Conservation (phyloP, 73 alveolate genomes). For the Paramecium pentaurelia region DNA sequence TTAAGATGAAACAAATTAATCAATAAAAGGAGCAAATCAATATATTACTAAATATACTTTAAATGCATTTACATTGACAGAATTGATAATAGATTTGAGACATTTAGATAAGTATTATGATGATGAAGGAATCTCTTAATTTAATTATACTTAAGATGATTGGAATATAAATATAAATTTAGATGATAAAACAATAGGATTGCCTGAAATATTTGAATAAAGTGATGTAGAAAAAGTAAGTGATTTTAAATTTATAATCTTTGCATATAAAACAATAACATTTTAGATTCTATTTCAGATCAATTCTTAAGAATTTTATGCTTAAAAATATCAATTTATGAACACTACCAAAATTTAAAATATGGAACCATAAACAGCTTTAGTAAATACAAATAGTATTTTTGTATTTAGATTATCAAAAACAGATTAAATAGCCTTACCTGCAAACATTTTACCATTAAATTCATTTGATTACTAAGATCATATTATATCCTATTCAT, state of each 20-base stretch:
- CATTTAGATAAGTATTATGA: neutral
- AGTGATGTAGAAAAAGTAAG: neutral
- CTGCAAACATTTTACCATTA: conserved; percentile 1
- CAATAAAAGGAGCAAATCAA: conserved; percentile 19
- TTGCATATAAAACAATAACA: neutral
- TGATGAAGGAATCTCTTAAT: neutral
- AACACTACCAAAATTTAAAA: conserved; percentile 19
- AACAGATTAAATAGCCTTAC: neutral
- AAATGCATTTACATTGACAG: neutral
- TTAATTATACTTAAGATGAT: conserved; percentile 15
- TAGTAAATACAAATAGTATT: neutral
- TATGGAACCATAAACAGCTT: neutral
- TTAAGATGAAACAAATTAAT: neutral
- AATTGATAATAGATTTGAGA: neutral
- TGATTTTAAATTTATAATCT: neutral
- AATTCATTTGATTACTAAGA: neutral
- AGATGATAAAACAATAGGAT: neutral
- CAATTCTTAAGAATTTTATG: neutral
- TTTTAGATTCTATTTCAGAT: neutral
- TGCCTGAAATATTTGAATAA: neutral
- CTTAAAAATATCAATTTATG: conserved; percentile 15
- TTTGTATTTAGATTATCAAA: neutral
- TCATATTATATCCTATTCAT: neutral
- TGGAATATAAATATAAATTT: neutral
- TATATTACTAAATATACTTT: neutral